Percentiles rank a stretch among this genome's conserved stretches.
These are phyloP conservation scores for Hypoxylon crocopeplum DNA, from an alignment of 495 filamentous ascomycete species.

Conservation along the genomic window DNA sequence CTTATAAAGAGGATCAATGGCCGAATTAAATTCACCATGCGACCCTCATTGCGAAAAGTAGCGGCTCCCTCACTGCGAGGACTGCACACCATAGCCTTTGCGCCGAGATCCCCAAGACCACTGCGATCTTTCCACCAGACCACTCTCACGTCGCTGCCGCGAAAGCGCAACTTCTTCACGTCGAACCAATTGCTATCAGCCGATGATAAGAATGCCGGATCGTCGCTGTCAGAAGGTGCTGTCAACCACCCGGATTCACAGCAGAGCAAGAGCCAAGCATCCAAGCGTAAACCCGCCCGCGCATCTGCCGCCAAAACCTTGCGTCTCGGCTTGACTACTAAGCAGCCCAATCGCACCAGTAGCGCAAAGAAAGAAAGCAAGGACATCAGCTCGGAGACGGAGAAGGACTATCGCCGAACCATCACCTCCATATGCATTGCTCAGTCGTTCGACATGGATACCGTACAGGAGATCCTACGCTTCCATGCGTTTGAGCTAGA, in stretches of 20 bases:
- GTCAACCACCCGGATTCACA: slow-evolving; percentile 1
- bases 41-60: slow-evolving; percentile 37
- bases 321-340: slow-evolving; percentile 37
- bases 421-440: slow-evolving; percentile 86
- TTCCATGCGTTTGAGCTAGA: slow-evolving; percentile 73
- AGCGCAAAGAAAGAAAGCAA: slow-evolving; percentile 15
- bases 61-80: slow-evolving; percentile 27
- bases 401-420: slow-evolving; percentile 54
- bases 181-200: slow-evolving; percentile 47
- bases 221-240: slow-evolving; percentile 6
- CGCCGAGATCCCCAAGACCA: slow-evolving; percentile 20
- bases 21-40: slow-evolving; percentile 33
- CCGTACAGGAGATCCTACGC: slow-evolving; percentile 72
- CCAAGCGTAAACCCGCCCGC: slow-evolving; percentile 51
- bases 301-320: slow-evolving; percentile 50
- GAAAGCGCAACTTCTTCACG: slow-evolving; percentile 49
- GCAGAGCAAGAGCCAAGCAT: slow-evolving; percentile 14
- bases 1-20: no score
- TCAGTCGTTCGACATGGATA: slow-evolving; percentile 82
- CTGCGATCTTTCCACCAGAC: slow-evolving; percentile 42
- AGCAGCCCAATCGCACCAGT: slow-evolving; percentile 15
- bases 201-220: slow-evolving; percentile 29
- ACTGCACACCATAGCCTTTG: slow-evolving; percentile 24
- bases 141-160: slow-evolving; percentile 37
- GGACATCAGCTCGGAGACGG: slow-evolving; percentile 10